phyloP scores from a whole-genome alignment of 306 rosid genomes.

The Sindora glabra region DNA sequence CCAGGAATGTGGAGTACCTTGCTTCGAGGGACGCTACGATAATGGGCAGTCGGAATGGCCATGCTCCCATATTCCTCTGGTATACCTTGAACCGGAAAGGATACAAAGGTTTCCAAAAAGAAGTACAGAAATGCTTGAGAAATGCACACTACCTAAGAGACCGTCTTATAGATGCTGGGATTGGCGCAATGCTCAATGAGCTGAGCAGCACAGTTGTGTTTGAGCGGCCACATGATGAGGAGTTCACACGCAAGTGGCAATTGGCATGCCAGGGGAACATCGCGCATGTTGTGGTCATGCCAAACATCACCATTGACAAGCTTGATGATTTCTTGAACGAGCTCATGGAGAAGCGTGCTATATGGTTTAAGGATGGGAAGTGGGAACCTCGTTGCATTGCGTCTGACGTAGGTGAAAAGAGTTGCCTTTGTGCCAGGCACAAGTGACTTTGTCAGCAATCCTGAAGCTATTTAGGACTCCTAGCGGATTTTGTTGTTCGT shows the following conservation, averaged over 20 bases:
- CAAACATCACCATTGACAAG: slow-evolving; percentile 43
- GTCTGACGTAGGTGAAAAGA: slow-evolving; percentile 35
- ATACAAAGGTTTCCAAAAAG: slow-evolving; percentile 50
- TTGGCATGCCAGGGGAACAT: slow-evolving; percentile 50
- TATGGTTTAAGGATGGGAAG: slow-evolving; percentile 39
- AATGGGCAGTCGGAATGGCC: slow-evolving; percentile 56
- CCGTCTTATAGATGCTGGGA: slow-evolving; percentile 33
- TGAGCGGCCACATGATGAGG: slow-evolving; percentile 53
- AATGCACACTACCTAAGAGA: slow-evolving; percentile 46
- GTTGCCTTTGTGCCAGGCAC: slow-evolving; percentile 35
- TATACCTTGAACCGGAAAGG: slow-evolving; percentile 49
- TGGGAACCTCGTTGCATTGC: slow-evolving; percentile 31
- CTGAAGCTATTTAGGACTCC: not conserved
- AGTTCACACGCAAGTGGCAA: slow-evolving; percentile 44
- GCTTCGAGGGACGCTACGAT: slow-evolving; percentile 54
- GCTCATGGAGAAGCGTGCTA: slow-evolving; percentile 27
- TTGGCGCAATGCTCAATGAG: slow-evolving; percentile 53
- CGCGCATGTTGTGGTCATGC: slow-evolving; percentile 54
- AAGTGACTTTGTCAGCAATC: slow-evolving; percentile 4
- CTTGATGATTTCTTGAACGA: slow-evolving; percentile 36
- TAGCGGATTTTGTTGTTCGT: not conserved
- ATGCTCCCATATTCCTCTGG: slow-evolving; percentile 59
- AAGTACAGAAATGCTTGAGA: slow-evolving; percentile 46
- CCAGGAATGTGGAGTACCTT: slow-evolving; percentile 46
- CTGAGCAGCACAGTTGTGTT: slow-evolving; percentile 52